Evolutionary conservation across 2,329 filamentous ascomycete genomes (phyloP), one percentile per base, ranked within the genome.

Genomic region (Domatiomyces globalis): DNA sequence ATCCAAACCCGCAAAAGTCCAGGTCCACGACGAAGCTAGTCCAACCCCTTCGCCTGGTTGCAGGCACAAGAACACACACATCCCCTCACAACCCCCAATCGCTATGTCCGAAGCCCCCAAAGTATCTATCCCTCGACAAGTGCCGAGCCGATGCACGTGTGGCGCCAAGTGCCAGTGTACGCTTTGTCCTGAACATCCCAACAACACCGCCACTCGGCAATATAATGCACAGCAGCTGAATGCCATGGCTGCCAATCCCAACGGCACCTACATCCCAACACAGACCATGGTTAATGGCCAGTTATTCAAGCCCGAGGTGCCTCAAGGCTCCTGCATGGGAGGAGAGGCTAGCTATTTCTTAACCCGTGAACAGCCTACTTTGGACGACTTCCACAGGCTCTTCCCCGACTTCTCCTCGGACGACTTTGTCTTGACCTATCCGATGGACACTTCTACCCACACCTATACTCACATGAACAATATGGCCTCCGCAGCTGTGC

Each of bases 171-270:
- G 60, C 53, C 52, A 55, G 27, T 62, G 60, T 53, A 51, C 57
- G 9, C 60, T 59, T 48, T 62, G 60, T 54, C 58, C 59, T 12
- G 54, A 60, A 22, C 60, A 62, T 52, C 59, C 60, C 19, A 60
- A 61, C 55, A 62, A 60, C 33, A 48, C 51, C 10, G 56, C 59
- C 8, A 47, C 20, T 1, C 45, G 45, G 17, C 45, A 47, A 45
- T 56, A 58, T 29, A 50, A 59, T 22, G 54, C 57, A 3, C 51
- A 59, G 44, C 55, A 59, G 36, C 27, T 47, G 4, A 47, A 33
- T 9, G 17, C 29, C 15, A 47, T 47, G 45, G 19, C 45, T 4
- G 29, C 20, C 6, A 22, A 47, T 10, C 19, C 9, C 45, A 27
- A 27, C n/a, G 33, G 33, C 33, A 39, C 33, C 33, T 47, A 47